Evolutionary conservation across 2,329 filamentous ascomycete species (phyloP).

Genomic region (Diaporthe batatas): DNA sequence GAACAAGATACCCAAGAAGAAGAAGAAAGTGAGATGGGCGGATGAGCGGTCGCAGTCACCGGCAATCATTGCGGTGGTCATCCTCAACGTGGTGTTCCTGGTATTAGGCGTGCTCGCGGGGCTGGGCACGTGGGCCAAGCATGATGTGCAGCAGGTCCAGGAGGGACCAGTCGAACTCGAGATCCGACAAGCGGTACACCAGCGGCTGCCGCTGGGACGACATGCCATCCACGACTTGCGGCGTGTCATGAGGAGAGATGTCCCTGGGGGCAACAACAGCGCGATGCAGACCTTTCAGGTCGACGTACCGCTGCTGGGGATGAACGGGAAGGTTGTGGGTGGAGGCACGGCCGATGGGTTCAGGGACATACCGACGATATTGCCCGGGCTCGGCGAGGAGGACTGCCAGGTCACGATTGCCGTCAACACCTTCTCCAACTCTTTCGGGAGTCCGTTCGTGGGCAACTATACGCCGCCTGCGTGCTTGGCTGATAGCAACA

Average conservation of each 20-base stretch:
- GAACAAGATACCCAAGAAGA: constrained; percentile 3
- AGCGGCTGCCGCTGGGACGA: neutral
- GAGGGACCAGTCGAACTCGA: constrained; percentile 11
- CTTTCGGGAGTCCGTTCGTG: constrained; percentile 46
- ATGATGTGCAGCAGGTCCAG: neutral
- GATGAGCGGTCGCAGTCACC: constrained; percentile 6
- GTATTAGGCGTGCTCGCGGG: neutral
- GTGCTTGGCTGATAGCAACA: constrained; percentile 69
- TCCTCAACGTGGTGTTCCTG: constrained; percentile 22
- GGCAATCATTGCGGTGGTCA: neutral
- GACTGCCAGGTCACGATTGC: constrained; percentile 37
- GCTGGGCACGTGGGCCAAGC: neutral
- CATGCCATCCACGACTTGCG: constrained; percentile 12
- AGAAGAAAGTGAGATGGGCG: constrained; percentile 16
- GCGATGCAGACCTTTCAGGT: constrained; percentile 35
- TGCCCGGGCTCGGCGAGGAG: neutral
- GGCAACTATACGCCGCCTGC: constrained; percentile 69
- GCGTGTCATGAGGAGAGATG: constrained; percentile 1
- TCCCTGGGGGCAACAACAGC: constrained; percentile 13
- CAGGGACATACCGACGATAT: constrained; percentile 29
- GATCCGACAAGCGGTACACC: constrained; percentile 18
- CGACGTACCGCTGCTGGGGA: constrained; percentile 32
- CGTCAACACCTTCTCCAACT: constrained; percentile 37
- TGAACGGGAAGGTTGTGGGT: constrained; percentile 32
- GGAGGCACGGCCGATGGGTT: constrained; percentile 34